Evolutionary conservation across 371 early-diverging fungal genomes (phyloP), one percentile per base, ranked within the genome.

Genomic region (Circinella umbellata): DNA sequence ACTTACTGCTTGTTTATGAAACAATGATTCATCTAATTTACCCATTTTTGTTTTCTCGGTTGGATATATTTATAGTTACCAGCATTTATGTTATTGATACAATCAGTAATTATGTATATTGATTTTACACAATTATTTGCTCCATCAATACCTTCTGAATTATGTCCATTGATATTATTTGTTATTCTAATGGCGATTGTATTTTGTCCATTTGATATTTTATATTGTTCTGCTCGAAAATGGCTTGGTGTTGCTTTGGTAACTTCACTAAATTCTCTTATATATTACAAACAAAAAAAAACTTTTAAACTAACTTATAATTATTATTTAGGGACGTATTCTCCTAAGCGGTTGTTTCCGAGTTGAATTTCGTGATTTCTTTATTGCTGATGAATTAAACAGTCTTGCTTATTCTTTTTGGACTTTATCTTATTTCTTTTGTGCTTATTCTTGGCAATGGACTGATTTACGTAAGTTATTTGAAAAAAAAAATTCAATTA

Each of bases 321-420:
- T 34, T 55, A 4, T n/a, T 48, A 7, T 42, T 20, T 39, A 77
- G 74, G 80, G 76, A 51, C 92, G 84, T 53, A 80, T 91, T n/a
- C 1, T 86, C 6, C 57, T 82, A 10, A 84, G 88, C 37, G 83
- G 87, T n/a, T 83, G 83, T 62, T 86, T 87, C 73, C 64, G 82
- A 34, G 91, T 94, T 55, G 91, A 93, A 76, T 94, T 95, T 76
- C 81, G 92, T 62, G 96, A 96, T 76, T 95, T 95, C 69, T 95
- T 95, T 70, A 85, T 95, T 46, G 94, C 91, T 13, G 95, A 96
- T 82, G 89, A 93, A 71, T 74, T 95, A 47, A 90, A 90, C 70
- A 92, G 92, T 69, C 76, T 93, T 67, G 79, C 90, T 4, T 94
- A 92, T 75, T 87, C 92, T 10, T 86, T 94, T 38, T 87, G 87